Evolutionary conservation across 495 filamentous ascomycete genomes (phyloP), one percentile per base, ranked within the genome.

Genomic region (Articulospora tetracladia): DNA sequence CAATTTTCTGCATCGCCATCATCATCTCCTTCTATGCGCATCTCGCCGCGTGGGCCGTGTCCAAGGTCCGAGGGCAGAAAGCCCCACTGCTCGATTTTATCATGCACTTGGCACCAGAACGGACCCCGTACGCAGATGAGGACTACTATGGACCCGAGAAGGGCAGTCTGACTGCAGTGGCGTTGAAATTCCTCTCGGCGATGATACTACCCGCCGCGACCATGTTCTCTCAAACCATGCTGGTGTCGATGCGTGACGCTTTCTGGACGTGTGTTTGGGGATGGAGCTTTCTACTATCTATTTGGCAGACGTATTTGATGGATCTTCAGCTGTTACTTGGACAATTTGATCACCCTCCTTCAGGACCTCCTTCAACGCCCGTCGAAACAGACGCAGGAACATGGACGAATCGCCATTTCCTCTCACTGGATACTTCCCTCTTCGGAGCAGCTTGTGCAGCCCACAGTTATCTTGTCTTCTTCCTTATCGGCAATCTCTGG

Each of bases 21-120:
- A 48, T 46, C 24, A n/a, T 60, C n/a, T 60, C 48, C 25, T 20
- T 60, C 49, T 20, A 44, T 13, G 13, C 32, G 17, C 53, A 44
- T 44, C 3, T n/a, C n/a, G 17, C 39, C 4, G 8, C 3, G 3
- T 44, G 17, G 11, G 3, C n/a, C 15, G 10, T 19, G 17, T 44
- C 8, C 15, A 44, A 44, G 39, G n/a, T 44, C 15, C 39, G n/a
- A n/a, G 39, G 39, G n/a, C 39, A 44, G 17, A 3, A 44, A 3
- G 39, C n/a, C 39, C 3, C 39, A 44, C n/a, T 44, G 3, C 17
- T 44, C 3, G 39, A 44, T n/a, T 12, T 19, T 3, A 12, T 44
- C 39, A 3, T 17, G 3, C 39, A 44, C 15, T 7, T 44, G 17
- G 39, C 39, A 3, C 39, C 39, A 7, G 17, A n/a, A 44, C 11